These are phyloP conservation scores for Mrakia gelida DNA, from an alignment of 768 basidiomycete genomes.

Conservation along the genomic window DNA sequence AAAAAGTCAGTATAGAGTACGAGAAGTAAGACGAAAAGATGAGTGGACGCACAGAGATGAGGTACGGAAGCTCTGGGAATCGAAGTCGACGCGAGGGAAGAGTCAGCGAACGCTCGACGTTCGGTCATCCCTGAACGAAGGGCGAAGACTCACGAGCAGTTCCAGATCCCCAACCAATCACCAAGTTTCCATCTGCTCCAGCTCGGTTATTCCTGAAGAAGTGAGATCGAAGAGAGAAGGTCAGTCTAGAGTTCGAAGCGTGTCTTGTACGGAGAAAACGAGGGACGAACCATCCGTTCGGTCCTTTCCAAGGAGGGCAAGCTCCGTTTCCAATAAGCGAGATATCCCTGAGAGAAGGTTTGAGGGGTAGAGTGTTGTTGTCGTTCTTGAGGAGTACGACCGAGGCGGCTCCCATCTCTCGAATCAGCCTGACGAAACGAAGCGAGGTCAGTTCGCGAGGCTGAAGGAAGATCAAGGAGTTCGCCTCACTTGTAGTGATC, in stretches of 20 bases:
- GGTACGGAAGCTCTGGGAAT: not conserved
- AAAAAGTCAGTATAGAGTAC: too few relatives aligned
- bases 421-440: constrained; percentile 50
- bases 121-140: too few relatives aligned
- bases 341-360: constrained; percentile 48
- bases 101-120: not conserved
- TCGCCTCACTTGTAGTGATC: constrained; percentile 53
- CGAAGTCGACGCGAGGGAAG: too few relatives aligned
- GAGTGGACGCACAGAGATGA: not conserved
- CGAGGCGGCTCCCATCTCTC: constrained; percentile 70
- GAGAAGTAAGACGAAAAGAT: too few relatives aligned
- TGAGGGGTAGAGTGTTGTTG: constrained; percentile 25
- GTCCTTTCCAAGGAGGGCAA: constrained; percentile 62
- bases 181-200: not conserved
- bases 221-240: too few relatives aligned
- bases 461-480: not conserved
- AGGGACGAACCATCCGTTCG: constrained; percentile 63
- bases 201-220: not conserved
- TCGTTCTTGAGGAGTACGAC: constrained; percentile 42
- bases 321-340: constrained; percentile 58
- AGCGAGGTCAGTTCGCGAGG: not conserved
- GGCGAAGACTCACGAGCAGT: constrained; percentile 50
- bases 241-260: too few relatives aligned
- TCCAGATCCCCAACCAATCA: constrained; percentile 80
- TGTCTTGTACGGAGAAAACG: too few relatives aligned